Conservation (phyloP, 2,329 filamentous ascomycete genomes). For the Cercospora nicotianae region DNA sequence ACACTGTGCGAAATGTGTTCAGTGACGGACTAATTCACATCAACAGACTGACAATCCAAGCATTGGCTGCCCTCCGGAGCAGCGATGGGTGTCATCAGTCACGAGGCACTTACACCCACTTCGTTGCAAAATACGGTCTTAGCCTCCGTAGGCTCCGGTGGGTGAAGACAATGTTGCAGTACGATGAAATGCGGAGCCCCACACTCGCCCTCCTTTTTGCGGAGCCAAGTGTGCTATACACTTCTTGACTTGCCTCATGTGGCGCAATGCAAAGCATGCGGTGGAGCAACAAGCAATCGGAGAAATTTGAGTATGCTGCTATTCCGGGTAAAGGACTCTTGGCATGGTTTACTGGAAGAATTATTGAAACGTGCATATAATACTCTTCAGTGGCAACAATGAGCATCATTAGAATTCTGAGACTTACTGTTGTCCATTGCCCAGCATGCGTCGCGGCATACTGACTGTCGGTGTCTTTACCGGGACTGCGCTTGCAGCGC, state of each 20-base stretch:
- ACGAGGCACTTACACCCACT: neutral
- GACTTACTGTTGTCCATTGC: neutral
- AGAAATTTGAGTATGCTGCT: neutral
- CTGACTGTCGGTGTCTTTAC: conserved; percentile 1
- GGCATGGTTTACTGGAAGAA: neutral
- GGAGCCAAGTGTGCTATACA: neutral
- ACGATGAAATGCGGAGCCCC: neutral
- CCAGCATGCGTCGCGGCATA: neutral
- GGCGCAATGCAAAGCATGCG: neutral
- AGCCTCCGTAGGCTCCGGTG: neutral
- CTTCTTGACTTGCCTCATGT: neutral
- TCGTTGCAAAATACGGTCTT: neutral
- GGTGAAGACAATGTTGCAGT: neutral
- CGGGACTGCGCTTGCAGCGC: conserved; percentile 16
- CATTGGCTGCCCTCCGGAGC: neutral
- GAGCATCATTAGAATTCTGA: neutral
- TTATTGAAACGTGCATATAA: neutral
- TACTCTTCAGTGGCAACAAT: neutral
- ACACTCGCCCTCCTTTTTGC: neutral
- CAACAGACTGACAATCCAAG: neutral
- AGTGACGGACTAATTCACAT: neutral
- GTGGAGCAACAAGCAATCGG: conserved; percentile 1
- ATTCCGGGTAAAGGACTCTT: conserved; percentile 3
- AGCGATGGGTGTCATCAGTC: neutral
- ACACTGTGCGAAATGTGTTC: neutral